Evolutionary conservation across 2,329 filamentous ascomycete genomes (phyloP).

Genomic region (Davidsoniella virescens): DNA sequence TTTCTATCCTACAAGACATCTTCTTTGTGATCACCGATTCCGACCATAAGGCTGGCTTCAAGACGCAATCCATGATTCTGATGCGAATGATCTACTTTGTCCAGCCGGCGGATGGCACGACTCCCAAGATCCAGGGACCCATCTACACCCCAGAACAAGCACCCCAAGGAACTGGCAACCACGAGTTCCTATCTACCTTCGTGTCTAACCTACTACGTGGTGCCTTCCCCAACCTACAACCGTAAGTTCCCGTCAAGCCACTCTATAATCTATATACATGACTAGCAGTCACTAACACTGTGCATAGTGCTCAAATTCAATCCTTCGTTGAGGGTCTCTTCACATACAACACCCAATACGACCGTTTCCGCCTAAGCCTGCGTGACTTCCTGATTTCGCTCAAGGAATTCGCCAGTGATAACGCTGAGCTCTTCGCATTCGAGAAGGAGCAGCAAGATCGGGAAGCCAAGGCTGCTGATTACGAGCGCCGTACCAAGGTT

Average conservation of each 20-base stretch:
- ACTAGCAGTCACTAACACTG: constrained; percentile 21
- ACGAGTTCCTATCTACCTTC: constrained; percentile 78
- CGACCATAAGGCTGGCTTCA: constrained; percentile 98
- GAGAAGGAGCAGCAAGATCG: constrained; percentile 87
- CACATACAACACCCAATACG: constrained; percentile 70
- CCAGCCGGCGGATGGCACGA: constrained; percentile 48
- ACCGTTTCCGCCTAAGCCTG: constrained; percentile 88
- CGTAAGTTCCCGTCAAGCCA: constrained; percentile 38
- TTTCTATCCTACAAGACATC: constrained; percentile 88
- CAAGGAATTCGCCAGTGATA: constrained; percentile 93
- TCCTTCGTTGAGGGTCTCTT: constrained; percentile 85
- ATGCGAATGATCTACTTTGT: constrained; percentile 95
- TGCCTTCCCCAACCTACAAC: constrained; percentile 83
- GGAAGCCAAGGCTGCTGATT: constrained; percentile 73
- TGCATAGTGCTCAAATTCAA: constrained; percentile 60
- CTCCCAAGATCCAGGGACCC: constrained; percentile 79
- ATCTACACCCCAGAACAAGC: constrained; percentile 80
- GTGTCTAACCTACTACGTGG: constrained; percentile 71
- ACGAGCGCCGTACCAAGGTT: constrained; percentile 85
- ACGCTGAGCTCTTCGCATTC: constrained; percentile 80
- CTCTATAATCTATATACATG: not conserved
- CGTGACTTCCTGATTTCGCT: constrained; percentile 95
- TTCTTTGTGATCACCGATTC: constrained; percentile 97
- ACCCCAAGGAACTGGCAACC: constrained; percentile 67
- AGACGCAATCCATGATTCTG: constrained; percentile 86